A percentile compares a stretch with the other conserved stretches of the same genome.
phyloP scores from a whole-genome alignment of 1,284 basidiomycete genomes.

The Xerocomus tenax region DNA sequence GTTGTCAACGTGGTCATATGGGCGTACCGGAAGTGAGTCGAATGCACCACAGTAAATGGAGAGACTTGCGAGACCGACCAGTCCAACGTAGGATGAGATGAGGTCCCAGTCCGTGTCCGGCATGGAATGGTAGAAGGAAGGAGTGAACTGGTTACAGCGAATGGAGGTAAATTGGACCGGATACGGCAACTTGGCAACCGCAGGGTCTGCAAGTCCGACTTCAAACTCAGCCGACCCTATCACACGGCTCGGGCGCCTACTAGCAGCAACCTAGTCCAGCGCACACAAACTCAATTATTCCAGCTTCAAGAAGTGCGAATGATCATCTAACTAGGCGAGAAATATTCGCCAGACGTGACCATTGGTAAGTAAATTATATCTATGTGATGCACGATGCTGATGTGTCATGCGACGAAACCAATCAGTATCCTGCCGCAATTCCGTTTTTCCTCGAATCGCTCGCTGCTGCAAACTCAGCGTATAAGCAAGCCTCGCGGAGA shows the following conservation, averaged over 20 bases:
- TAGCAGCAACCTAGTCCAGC: too few species aligned
- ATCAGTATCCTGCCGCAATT: slow-evolving; percentile 69
- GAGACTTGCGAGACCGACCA: slow-evolving; percentile 50
- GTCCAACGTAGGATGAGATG: slow-evolving; percentile 57
- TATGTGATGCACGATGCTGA: too few species aligned
- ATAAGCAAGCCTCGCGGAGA: too few species aligned
- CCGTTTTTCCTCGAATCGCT: slow-evolving; percentile 82
- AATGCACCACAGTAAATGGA: slow-evolving; percentile 63
- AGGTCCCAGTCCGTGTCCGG: slow-evolving; percentile 45
- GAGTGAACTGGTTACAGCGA: not conserved
- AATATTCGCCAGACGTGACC: not conserved
- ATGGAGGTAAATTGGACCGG: not conserved
- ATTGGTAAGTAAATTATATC: not conserved
- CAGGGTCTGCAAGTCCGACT: not conserved
- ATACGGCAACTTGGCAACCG: not conserved
- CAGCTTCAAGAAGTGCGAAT: not conserved
- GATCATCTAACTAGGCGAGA: not conserved
- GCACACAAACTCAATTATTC: not conserved
- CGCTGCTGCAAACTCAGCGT: slow-evolving; percentile 43
- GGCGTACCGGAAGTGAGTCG: slow-evolving; percentile 57
- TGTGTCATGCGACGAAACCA: not conserved
- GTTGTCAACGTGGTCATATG: too few species aligned
- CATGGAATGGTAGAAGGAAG: slow-evolving; percentile 13
- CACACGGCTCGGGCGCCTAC: too few species aligned
- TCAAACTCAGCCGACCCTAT: not conserved